Percentiles rank a stretch among this genome's conserved stretches.
phyloP scores from a whole-genome alignment of 2,329 filamentous ascomycete species.

The Trichoderma guizhouense region DNA sequence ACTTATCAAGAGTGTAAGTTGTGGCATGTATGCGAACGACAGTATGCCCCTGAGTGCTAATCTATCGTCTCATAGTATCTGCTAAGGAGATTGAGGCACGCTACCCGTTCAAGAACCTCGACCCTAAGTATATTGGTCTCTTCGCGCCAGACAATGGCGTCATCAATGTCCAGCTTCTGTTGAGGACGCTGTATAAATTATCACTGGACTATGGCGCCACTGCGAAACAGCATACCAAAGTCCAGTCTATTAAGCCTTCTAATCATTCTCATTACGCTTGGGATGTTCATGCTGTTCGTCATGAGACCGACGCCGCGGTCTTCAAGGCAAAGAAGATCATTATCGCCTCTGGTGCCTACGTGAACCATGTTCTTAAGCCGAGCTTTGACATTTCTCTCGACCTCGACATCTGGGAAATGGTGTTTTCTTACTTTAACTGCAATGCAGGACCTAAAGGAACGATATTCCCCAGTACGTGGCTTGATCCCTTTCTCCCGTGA shows the following conservation, averaged over 20 bases:
- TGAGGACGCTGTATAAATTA: neutral
- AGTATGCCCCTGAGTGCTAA: neutral
- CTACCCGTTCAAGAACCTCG: neutral
- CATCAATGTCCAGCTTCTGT: neutral
- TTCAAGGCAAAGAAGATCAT: neutral
- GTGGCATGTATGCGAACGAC: neutral
- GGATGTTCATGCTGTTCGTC: neutral
- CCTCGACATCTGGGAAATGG: neutral
- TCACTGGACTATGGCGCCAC: neutral
- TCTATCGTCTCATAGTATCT: neutral
- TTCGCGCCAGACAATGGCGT: neutral
- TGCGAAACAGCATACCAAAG: neutral
- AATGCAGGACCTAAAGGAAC: neutral
- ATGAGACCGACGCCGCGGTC: neutral
- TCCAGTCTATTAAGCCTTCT: neutral
- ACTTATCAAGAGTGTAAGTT: neutral
- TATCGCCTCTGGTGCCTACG: neutral
- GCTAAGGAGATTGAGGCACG: neutral
- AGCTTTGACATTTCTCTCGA: neutral
- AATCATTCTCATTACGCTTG: neutral
- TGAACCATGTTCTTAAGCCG: neutral
- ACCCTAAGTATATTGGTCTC: neutral
- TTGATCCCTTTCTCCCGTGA: neutral
- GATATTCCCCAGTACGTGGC: neutral
- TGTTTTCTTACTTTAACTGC: neutral